Base-by-base conservation (phyloP, 257 asterid genomes). In the Solanum sejunctum region DNA sequence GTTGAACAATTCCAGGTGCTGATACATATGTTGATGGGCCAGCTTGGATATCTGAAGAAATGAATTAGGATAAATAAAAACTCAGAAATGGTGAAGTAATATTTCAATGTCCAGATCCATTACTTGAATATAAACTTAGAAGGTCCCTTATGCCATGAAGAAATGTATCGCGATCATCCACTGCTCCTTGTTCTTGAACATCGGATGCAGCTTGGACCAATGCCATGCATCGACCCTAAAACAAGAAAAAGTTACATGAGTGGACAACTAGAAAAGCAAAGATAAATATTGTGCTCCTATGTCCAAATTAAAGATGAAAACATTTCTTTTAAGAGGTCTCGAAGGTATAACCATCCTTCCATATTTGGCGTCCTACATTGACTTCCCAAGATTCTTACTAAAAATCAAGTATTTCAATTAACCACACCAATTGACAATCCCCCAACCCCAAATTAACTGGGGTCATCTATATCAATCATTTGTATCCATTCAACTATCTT, bases 61-160 rank as follows among this genome's bases (percentile, higher is more conserved):
- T 18, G 70, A 13, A 20, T 78, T 78, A 83, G 81, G 36, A 55
- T 85, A 26, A 64, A 79, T 26, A 83, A 83, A 36, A 32, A 20
- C 21, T 28, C 28, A 52, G 18, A 70, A 81, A 73, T 12, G 60
- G 36, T 70, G 61, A 57, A 86, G 79, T 2, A 52, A 64, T 69
- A 69, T 45, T 61, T 21, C 47, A 86, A 85, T 58, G 87, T 70
- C 21, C 80, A 86, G 16, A 64, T 75, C 45, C 88, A 70, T 89
- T 93, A 96, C 99, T 96, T 89, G 99, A 95, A 88, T 96, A 95
- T 89, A 96, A 91, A 85, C 98, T 94, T 88, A 96, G 86, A 88
- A 96, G 98, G 91, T 96, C 99, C 89, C 99, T 91, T 83, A 96
- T 94, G 72, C 99, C 97, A 88, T 96, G 99, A 84, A 96, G 92